Evolutionary conservation across 306 rosid species (phyloP), one percentile per base, ranked within the genome.

Genomic region (Senna siamea): DNA sequence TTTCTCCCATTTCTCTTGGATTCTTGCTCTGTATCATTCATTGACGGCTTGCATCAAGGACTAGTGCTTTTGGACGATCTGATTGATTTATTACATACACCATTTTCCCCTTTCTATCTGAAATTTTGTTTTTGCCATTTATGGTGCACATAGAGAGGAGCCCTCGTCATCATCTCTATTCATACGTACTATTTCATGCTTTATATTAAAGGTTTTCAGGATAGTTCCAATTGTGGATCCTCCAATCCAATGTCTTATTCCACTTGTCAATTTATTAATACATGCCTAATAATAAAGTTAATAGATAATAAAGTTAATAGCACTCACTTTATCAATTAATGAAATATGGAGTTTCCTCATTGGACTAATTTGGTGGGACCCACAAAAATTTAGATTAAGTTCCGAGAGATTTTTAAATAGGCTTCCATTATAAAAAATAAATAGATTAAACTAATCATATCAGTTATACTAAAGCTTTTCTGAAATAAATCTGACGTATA

Each of bases 221-320:
- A 44, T 67, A 76, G 58, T 63, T 76, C 78, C 66, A 71, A 76
- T 65, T 59, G 81, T 81, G 85, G 81, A 76, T 65, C 78, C 81
- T 71, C 61, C 78, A 58, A 68, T 38, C 80, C 70, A 6, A 52
- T 34, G 84, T 83, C 71, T 75, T 77, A 79, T 44, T 61, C 76
- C 57, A 74, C 79, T 78, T 70, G 30, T 86, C 76, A 58, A 58
- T 75, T 78, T 59, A 77, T 66, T 37, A 72, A 40, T 41, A 53
- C 14, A 11, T 62, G 53, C 67, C 20, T 38, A 66, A 55, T 61
- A 47, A 48, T 54, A 70, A 76, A 73, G 55, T 59, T 61, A 11
- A 19, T 47, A 46, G 40, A 55, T 61, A 47, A 48, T 54, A 70
- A 76, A 73, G 55, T 59, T 61, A 11, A 19, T 47, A 46, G 40